A percentile compares a stretch with the other conserved stretches of the same genome.
These are phyloP conservation scores for Clitopilus hobsonii DNA, from an alignment of 768 basidiomycete species.

Conservation along the genomic window DNA sequence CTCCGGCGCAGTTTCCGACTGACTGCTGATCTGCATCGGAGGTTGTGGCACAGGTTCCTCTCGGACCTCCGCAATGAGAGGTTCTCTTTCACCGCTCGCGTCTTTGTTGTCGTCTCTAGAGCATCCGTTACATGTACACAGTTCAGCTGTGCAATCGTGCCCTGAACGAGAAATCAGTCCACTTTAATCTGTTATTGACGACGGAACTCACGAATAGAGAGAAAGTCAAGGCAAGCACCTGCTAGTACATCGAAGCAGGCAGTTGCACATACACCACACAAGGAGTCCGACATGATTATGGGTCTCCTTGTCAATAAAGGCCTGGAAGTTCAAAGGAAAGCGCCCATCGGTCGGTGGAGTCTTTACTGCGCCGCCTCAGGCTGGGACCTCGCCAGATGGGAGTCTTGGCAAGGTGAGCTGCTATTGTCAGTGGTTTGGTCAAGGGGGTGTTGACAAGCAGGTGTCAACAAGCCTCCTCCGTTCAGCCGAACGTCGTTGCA, in stretches of 20 bases:
- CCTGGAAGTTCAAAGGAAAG: constrained; percentile 2
- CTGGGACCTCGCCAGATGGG: neutral
- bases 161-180: constrained; percentile 17
- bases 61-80: constrained; percentile 20
- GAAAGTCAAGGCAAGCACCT: constrained; percentile 34
- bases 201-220: constrained; percentile 27
- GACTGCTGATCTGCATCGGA: constrained; percentile 17
- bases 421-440: too few relatives aligned
- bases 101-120: constrained; percentile 8
- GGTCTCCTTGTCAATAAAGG: too few relatives aligned
- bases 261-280: constrained; percentile 21
- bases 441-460: neutral
- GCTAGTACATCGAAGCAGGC: constrained; percentile 31
- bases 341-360: neutral
- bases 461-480: neutral
- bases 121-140: constrained; percentile 20
- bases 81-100: constrained; percentile 18
- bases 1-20: neutral
- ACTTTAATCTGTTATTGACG: too few relatives aligned
- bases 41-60: constrained; percentile 20
- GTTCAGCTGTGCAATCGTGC: constrained; percentile 28
- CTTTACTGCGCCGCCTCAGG: too few relatives aligned
- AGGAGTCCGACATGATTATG: constrained; percentile 21
- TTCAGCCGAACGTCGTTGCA: neutral
- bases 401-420: too few relatives aligned